A percentile compares a stretch with the other conserved stretches of the same genome.
Evolutionary conservation across 192 early-diverging fungal genomes (phyloP).

Genomic region (Endogone sp.): DNA sequence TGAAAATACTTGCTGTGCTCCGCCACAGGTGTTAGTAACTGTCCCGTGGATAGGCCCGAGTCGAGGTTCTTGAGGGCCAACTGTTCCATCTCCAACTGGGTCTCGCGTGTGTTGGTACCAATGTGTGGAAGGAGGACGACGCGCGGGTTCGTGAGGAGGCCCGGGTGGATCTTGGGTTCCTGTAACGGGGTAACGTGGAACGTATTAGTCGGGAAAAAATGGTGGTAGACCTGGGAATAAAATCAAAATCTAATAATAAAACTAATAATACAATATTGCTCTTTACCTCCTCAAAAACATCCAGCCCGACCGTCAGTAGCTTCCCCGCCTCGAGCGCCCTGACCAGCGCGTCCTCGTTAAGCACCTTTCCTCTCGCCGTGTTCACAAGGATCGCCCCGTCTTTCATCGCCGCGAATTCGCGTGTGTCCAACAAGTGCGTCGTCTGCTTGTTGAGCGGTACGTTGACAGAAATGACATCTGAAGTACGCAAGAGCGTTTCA

Average conservation of each 20-base stretch:
- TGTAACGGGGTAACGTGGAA: slow-evolving; percentile 6
- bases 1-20: slow-evolving; percentile 20
- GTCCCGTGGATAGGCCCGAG: slow-evolving; percentile 15
- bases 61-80: slow-evolving; percentile 37
- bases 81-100: slow-evolving; percentile 38
- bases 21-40: slow-evolving; percentile 33
- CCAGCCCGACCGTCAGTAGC: slow-evolving; percentile 27
- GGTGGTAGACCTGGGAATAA: too few species aligned
- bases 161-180: slow-evolving; percentile 43
- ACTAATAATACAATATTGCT: background rate
- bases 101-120: slow-evolving; percentile 41
- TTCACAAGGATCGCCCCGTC: slow-evolving; percentile 45
- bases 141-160: slow-evolving; percentile 34
- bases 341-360: slow-evolving; percentile 46
- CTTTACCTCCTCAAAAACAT: slow-evolving; percentile 24
- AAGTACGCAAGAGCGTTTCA: slow-evolving; percentile 44
- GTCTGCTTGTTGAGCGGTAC: slow-evolving; percentile 39
- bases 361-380: slow-evolving; percentile 41
- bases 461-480: slow-evolving; percentile 44
- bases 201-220: too few species aligned
- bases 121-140: slow-evolving; percentile 45
- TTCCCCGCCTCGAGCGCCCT: slow-evolving; percentile 44
- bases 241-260: background rate
- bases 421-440: slow-evolving; percentile 30
- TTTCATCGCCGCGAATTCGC: slow-evolving; percentile 48